These are phyloP conservation scores for Punctularia strigosozonata DNA, from an alignment of 768 basidiomycete species.

Conservation along the genomic window DNA sequence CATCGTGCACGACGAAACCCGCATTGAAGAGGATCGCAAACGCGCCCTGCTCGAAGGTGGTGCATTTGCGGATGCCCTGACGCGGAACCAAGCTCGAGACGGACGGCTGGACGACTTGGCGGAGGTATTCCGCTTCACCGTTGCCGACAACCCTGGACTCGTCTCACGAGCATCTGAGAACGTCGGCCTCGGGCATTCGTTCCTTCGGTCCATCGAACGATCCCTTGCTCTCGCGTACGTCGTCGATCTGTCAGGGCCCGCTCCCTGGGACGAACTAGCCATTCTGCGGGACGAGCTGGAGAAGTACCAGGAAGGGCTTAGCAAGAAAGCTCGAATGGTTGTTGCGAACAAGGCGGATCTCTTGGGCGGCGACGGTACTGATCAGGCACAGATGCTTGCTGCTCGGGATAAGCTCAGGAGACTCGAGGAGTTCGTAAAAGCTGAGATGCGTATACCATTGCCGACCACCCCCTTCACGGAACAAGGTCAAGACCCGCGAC, in stretches of 20 bases:
- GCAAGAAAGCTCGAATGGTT: slow-evolving; percentile 64
- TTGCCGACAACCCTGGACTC: slow-evolving; percentile 95
- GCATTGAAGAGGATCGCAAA: slow-evolving; percentile 36
- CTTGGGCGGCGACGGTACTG: slow-evolving; percentile 34
- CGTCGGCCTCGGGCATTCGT: slow-evolving; percentile 88
- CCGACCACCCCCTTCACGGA: too few species aligned
- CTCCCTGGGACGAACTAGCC: slow-evolving; percentile 68
- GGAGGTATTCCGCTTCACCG: slow-evolving; percentile 83
- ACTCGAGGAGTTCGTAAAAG: slow-evolving; percentile 45
- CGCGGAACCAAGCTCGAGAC: slow-evolving; percentile 32
- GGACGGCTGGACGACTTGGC: slow-evolving; percentile 25
- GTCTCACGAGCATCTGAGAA: slow-evolving; percentile 78
- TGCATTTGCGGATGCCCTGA: slow-evolving; percentile 35
- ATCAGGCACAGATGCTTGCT: slow-evolving; percentile 35
- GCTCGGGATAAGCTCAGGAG: slow-evolving; percentile 44
- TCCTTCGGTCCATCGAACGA: slow-evolving; percentile 87
- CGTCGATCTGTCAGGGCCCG: slow-evolving; percentile 68
- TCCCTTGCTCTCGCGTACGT: slow-evolving; percentile 86
- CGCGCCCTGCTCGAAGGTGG: slow-evolving; percentile 36
- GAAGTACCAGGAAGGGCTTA: slow-evolving; percentile 70
- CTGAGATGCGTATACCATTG: slow-evolving; percentile 30
- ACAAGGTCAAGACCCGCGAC: slow-evolving; percentile 1
- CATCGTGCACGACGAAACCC: slow-evolving; percentile 56
- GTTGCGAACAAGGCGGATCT: slow-evolving; percentile 94
- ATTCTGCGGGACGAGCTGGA: slow-evolving; percentile 77